Conservation (phyloP, 176 grass and related monocot genomes). For the Triticum timopheevii region DNA sequence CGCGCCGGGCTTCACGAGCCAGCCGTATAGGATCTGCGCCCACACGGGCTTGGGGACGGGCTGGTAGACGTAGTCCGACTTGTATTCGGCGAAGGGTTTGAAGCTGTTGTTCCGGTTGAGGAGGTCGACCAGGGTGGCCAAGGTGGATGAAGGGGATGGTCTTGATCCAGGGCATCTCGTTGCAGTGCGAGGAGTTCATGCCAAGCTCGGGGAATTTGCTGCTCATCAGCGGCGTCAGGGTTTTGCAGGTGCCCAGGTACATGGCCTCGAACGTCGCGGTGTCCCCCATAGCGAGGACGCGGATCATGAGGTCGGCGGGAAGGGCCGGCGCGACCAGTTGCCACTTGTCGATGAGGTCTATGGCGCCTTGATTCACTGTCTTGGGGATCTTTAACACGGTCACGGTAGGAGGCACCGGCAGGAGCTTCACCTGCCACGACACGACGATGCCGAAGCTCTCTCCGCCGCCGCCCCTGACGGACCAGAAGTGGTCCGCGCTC, state of each 20-base stretch:
- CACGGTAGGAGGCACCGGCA: constrained; percentile 22
- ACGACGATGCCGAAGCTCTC: constrained; percentile 46
- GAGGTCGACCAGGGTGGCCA: neutral
- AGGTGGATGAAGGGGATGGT: constrained; percentile 28
- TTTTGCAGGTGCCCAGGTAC: constrained; percentile 23
- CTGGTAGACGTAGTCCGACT: constrained; percentile 35
- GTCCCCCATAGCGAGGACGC: neutral
- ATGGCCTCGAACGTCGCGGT: constrained; percentile 13
- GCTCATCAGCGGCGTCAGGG: neutral
- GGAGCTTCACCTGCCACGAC: constrained; percentile 23
- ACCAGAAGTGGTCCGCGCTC: constrained; percentile 41
- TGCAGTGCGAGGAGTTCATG: constrained; percentile 19
- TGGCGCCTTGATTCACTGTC: constrained; percentile 23
- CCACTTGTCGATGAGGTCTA: constrained; percentile 43
- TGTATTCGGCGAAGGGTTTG: constrained; percentile 17
- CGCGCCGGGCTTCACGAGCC: constrained; percentile 2
- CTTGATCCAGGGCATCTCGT: constrained; percentile 37
- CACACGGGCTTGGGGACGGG: neutral
- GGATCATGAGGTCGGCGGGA: constrained; percentile 31
- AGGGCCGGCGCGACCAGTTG: constrained; percentile 33
- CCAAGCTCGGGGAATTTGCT: constrained; percentile 30
- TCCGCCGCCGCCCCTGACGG: constrained; percentile 45
- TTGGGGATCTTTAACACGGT: constrained; percentile 25
- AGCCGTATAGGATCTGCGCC: neutral
- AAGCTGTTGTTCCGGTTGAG: constrained; percentile 2